Percentiles rank a stretch among this genome's conserved stretches.
Conservation (phyloP, 192 early-diverging fungal species). For the Linnemannia elongata region DNA sequence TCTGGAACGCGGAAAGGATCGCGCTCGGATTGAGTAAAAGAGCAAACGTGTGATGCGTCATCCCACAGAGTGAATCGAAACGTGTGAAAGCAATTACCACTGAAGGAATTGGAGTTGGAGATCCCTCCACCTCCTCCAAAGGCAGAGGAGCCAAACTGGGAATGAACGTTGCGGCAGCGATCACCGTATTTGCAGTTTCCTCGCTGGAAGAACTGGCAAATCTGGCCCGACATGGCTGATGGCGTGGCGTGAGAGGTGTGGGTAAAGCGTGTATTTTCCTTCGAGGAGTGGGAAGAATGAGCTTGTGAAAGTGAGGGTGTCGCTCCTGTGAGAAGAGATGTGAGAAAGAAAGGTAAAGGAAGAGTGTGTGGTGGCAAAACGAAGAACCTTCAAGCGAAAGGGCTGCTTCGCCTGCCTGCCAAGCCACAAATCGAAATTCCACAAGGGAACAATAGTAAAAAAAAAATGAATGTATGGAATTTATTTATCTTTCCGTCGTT, state of each 20-base stretch:
- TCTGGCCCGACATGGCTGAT: slow-evolving; percentile 26
- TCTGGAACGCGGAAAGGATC: neutral
- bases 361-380: neutral
- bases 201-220: slow-evolving; percentile 63
- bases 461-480: neutral
- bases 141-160: slow-evolving; percentile 59
- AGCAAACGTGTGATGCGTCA: neutral
- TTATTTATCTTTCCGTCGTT: neutral
- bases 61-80: neutral
- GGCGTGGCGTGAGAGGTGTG: neutral
- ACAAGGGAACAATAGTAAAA: neutral
- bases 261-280: neutral
- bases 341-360: neutral
- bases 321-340: neutral
- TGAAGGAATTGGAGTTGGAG: slow-evolving; percentile 60
- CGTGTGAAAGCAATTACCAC: slow-evolving; percentile 6
- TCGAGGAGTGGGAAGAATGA: neutral
- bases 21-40: neutral
- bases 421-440: neutral
- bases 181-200: slow-evolving; percentile 71
- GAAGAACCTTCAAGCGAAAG: neutral
- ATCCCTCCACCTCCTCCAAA: slow-evolving; percentile 47
- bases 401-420: neutral
- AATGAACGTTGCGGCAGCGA: slow-evolving; percentile 71
- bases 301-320: neutral